phyloP scores from a whole-genome alignment of 495 filamentous ascomycete genomes.

The Trichocladium uniseriatum region DNA sequence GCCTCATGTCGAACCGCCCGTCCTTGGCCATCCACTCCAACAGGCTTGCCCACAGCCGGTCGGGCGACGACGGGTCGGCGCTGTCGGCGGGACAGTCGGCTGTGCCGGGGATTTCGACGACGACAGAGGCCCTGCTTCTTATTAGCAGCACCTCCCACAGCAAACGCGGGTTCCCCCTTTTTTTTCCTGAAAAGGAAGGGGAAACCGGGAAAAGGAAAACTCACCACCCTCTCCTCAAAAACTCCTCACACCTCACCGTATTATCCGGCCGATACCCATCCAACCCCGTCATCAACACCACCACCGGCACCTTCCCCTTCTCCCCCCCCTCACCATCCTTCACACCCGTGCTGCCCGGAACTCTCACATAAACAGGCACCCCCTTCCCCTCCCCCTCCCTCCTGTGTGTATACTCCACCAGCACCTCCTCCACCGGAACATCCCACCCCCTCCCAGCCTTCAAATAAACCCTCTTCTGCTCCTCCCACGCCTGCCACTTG shows the following conservation, averaged over 20 bases:
- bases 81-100: constrained; percentile 64
- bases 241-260: constrained; percentile 60
- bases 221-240: constrained; percentile 46
- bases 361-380: constrained; percentile 38
- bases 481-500: constrained; percentile 56
- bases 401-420: constrained; percentile 45
- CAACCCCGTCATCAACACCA: constrained; percentile 66
- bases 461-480: constrained; percentile 55
- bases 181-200: no score
- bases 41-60: constrained; percentile 55
- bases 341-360: constrained; percentile 38
- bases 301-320: constrained; percentile 39
- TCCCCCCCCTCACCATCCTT: not conserved
- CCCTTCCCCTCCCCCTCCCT: constrained; percentile 24
- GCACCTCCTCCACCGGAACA: constrained; percentile 47
- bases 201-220: not conserved
- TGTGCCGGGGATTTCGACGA: constrained; percentile 71
- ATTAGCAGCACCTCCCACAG: no score
- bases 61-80: constrained; percentile 36
- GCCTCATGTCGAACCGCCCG: constrained; percentile 50
- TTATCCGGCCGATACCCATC: constrained; percentile 77
- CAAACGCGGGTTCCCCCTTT: no score
- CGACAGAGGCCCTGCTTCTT: constrained; percentile 37
- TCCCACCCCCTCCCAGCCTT: constrained; percentile 50
- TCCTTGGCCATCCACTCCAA: constrained; percentile 55